phyloP scores from a whole-genome alignment of 164 flowering plant genomes.

The Vitis rupestris region DNA sequence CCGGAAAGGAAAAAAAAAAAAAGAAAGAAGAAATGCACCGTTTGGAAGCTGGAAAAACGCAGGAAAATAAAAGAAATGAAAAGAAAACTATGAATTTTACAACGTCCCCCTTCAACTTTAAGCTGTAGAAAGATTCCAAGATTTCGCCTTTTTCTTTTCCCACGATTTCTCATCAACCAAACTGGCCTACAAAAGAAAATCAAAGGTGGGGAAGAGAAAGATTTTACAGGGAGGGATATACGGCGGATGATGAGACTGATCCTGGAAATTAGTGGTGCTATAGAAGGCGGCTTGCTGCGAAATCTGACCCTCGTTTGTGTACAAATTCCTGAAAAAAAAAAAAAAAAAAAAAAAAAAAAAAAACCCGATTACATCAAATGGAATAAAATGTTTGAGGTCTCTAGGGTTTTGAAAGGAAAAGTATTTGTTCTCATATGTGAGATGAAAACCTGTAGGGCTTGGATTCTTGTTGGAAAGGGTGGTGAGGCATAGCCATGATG shows the following conservation, averaged over 20 bases:
- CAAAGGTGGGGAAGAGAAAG: constrained; percentile 1
- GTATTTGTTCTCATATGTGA: neutral
- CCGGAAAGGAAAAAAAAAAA: no score
- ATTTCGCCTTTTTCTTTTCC: neutral
- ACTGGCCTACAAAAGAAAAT: neutral
- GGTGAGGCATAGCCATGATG: constrained; percentile 47
- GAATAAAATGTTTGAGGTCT: neutral
- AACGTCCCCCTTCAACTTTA: no score
- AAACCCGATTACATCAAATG: neutral
- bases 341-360: neutral
- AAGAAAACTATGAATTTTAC: no score
- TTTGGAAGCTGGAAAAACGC: no score
- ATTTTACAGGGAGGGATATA: constrained; percentile 69
- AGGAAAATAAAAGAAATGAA: no score
- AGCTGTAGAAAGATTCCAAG: neutral
- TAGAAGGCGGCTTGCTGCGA: constrained; percentile 37
- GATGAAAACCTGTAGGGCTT: constrained; percentile 37
- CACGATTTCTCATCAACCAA: neutral
- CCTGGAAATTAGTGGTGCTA: constrained; percentile 36
- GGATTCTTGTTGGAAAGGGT: constrained; percentile 39
- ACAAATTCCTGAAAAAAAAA: constrained; percentile 43
- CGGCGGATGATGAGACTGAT: constrained; percentile 66
- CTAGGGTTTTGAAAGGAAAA: constrained; percentile 3
- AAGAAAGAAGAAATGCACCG: no score
- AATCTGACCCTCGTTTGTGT: constrained; percentile 52